Evolutionary conservation across 352 stramenopile genomes (phyloP).

Genomic region (Pythium insidiosum): DNA sequence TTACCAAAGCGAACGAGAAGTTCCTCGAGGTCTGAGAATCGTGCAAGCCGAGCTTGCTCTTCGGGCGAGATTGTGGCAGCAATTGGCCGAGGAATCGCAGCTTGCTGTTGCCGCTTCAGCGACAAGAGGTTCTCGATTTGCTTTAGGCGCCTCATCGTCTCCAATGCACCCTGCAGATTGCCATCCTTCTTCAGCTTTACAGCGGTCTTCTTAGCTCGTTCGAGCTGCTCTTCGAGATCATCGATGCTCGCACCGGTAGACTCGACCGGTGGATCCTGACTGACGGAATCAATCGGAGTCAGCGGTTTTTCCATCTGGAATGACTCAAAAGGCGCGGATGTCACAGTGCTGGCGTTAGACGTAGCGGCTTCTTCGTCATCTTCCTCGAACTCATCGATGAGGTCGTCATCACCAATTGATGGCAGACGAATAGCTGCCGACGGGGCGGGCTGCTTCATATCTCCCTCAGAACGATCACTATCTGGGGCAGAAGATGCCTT

Average conservation of each 20-base stretch:
- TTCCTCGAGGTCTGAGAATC: constrained; percentile 56
- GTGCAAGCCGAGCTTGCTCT: constrained; percentile 11
- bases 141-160: constrained; percentile 59
- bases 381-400: constrained; percentile 70
- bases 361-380: too few species aligned
- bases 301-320: too few species aligned
- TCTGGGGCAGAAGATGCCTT: too few species aligned
- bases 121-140: constrained; percentile 56
- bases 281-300: too few species aligned
- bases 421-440: too few species aligned
- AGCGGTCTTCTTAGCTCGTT: constrained; percentile 29
- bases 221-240: constrained; percentile 34
- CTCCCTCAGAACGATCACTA: too few species aligned
- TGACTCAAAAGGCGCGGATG: too few species aligned
- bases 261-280: too few species aligned
- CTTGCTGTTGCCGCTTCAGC: constrained; percentile 24
- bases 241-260: constrained; percentile 8
- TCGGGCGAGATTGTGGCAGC: background rate
- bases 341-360: too few species aligned
- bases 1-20: constrained; percentile 65
- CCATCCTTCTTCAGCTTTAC: constrained; percentile 49
- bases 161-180: constrained; percentile 46
- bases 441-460: too few species aligned
- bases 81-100: background rate
- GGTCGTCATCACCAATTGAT: constrained; percentile 37